Percentiles rank a stretch among this genome's conserved stretches.
Evolutionary conservation across 2,329 filamentous ascomycete species (phyloP).

Genomic region (Fonsecaea pedrosoi): DNA sequence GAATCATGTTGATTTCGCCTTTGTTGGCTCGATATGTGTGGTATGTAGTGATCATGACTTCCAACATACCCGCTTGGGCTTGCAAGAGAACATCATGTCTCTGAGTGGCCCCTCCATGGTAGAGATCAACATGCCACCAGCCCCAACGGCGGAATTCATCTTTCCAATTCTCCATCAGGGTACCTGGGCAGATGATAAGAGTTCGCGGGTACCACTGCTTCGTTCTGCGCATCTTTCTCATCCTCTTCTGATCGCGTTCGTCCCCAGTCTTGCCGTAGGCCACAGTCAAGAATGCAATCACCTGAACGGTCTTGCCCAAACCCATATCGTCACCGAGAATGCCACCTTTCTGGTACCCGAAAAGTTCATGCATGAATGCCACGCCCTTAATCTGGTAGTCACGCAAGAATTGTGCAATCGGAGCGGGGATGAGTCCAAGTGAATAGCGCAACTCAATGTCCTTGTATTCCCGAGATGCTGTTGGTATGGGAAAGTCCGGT

Average conservation of each 20-base stretch:
- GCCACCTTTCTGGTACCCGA: conserved; percentile 88
- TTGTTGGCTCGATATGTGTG: conserved; percentile 81
- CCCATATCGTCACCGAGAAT: conserved; percentile 98
- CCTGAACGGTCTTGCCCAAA: conserved; percentile 93
- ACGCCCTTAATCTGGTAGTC: conserved; percentile 90
- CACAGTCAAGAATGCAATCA: conserved; percentile 87
- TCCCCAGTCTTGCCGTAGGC: conserved; percentile 95
- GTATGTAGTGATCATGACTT: conserved; percentile 95
- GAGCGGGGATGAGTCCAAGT: conserved; percentile 80
- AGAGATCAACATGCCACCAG: conserved; percentile 89
- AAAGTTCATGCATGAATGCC: conserved; percentile 82
- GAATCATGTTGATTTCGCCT: conserved; percentile 76
- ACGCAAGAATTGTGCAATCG: conserved; percentile 88
- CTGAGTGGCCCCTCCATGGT: conserved; percentile 69
- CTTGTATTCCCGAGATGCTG: conserved; percentile 72
- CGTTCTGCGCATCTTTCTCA: conserved; percentile 79
- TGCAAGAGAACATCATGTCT: conserved; percentile 75
- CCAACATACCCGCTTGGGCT: conserved; percentile 76
- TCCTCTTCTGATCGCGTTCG: conserved; percentile 80
- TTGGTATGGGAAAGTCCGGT: conserved; percentile 69
- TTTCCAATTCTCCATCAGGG: conserved; percentile 88
- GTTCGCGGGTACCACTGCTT: conserved; percentile 79
- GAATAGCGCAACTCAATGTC: conserved; percentile 79
- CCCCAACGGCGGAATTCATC: conserved; percentile 88
- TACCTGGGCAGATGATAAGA: conserved; percentile 86